Evolutionary conservation across 164 flowering plant genomes (phyloP), one percentile per base, ranked within the genome.

Genomic region (Magnolia sinica): DNA sequence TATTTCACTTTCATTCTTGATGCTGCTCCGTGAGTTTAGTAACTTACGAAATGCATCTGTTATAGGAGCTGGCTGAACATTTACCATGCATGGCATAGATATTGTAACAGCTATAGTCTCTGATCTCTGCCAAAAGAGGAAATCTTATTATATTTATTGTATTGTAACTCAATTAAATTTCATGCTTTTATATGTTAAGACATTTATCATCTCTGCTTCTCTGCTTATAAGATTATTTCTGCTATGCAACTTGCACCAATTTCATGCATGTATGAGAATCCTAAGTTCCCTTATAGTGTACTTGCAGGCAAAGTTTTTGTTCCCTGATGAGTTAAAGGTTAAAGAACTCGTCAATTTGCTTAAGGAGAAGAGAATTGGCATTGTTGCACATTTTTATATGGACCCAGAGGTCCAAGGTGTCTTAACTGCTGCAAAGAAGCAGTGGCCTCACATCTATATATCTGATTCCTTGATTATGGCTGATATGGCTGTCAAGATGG

Each of bases 361-460:
- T 22, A 90, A 83, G 86, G 93, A 91, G 85, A 94, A 91, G 89
- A 88, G 88, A 80, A 92, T 94, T 82, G 98, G 98, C 22, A 86
- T 96, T 64, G 98, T 87, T 78, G 99, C 99, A 24, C 97, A 96
- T 75, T 96, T 96, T 83, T 96, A 94, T 86, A 92, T 94, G 98
- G 99, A 94, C 80, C 98, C 99, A 63, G 98, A 94, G 86, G 99
- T 96, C 59, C 98, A 96, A 85, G 99, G 99, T 14, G 87, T 96
- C 68, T 82, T 96, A 79, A 92, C 97, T 75, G 93, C 97, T 76
- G 98, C 98, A 55, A 88, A 91, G 83, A 90, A 89, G 83, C 85
- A 85, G 50, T 96, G 98, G 99, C 98, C 99, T 63, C 97, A 94
- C 76, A 94, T 96, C 73, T 77, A 89, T 79, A 96, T 96, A 70